Conservation (phyloP, 2,329 filamentous ascomycete genomes). For the Aspergillus ochraceus region DNA sequence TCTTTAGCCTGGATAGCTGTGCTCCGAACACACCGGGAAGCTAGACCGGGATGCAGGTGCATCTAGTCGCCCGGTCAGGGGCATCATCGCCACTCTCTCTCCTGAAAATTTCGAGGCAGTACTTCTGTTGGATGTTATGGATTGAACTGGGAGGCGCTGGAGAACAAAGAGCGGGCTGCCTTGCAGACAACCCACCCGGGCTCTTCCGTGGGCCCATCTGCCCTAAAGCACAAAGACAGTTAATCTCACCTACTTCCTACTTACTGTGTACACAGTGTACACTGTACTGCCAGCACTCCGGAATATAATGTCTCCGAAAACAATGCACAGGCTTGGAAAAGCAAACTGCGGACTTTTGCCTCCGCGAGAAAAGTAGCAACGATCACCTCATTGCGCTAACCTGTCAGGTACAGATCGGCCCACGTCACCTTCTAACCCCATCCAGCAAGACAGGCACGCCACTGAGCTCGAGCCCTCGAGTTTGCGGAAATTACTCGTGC, state of each 20-base stretch:
- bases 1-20: not conserved
- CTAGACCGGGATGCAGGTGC: not conserved
- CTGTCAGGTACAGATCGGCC: constrained; percentile 8
- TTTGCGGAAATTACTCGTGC: not conserved
- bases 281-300: not conserved
- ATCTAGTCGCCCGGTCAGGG: not conserved
- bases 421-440: constrained; percentile 10
- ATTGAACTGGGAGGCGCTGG: not conserved
- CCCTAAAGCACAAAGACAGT: not conserved
- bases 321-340: not conserved
- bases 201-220: not conserved
- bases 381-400: constrained; percentile 3
- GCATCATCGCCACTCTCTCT: not conserved
- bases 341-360: not conserved
- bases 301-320: not conserved
- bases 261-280: too few relatives aligned
- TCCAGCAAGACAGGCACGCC: not conserved
- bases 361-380: constrained; percentile 2
- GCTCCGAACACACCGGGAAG: not conserved
- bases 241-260: not conserved
- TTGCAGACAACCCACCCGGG: constrained; percentile 1
- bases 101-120: not conserved
- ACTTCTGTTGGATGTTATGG: not conserved
- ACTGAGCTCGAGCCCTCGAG: not conserved
- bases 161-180: not conserved